Evolutionary conservation across 768 basidiomycete species (phyloP), one percentile per base, ranked within the genome.

Genomic region (Cystofilobasidium macerans): DNA sequence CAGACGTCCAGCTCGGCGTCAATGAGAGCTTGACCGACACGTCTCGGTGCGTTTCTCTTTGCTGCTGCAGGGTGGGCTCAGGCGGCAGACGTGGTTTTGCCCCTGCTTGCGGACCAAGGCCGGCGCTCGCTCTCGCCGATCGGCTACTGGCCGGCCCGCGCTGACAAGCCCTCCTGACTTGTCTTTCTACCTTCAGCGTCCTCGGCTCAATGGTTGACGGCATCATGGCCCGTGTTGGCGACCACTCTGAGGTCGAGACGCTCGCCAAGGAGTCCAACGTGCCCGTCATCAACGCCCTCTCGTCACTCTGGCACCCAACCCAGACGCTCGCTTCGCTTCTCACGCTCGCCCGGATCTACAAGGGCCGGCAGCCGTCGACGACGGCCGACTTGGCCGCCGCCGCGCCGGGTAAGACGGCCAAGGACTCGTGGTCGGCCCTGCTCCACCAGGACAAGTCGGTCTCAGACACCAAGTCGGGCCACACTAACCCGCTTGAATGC

Each of bases 131-230:
- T n/a, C n/a, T n/a, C n/a, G n/a, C n/a, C n/a, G n/a, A n/a, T n/a
- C n/a, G n/a, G n/a, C n/a, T n/a, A n/a, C n/a, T n/a, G n/a, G n/a
- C n/a, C n/a, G n/a, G n/a, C n/a, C n/a, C n/a, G n/a, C n/a, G n/a
- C n/a, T n/a, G n/a, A n/a, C 48, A 9, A 28, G 36, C 24, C 30
- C 11, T 16, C 32, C n/a, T 56, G 35, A 40, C 35, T 42, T 16
- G 20, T 42, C 12, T 14, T 22, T 40, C 32, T 40, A 24, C 32
- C 30, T n/a, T 9, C 56, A 67, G 61, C 45, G 89, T 99, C 13
- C 84, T 98, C 68, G 87, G 89, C 3, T 88, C 89, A 5, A 95
- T 98, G 93, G 88, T 86, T 65, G 86, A 97, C 76, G 95, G 93
- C 18, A 89, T 98, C 63, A 94, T 98, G 78, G 94, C 95, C 30